Base-by-base conservation (phyloP, 176 grass and related monocot species). In the Thalia dealbata region DNA sequence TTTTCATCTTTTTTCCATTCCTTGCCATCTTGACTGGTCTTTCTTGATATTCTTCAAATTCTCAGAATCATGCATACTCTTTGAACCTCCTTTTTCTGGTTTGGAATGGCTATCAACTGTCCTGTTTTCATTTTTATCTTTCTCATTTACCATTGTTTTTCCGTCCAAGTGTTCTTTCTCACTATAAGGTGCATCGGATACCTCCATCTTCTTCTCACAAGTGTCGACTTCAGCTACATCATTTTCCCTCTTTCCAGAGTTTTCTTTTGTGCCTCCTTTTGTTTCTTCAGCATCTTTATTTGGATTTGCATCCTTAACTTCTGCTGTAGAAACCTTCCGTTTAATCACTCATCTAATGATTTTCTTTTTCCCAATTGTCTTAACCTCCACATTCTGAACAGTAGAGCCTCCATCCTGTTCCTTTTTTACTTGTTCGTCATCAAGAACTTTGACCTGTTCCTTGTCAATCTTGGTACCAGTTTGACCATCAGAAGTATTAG, bases 321-420 rank as follows among this genome's bases (percentile, higher is more conserved):
- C 73, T 80, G 81, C 74, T 22, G 70, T 63, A 52, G 84, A 75
- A 51, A 91, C 71, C 71, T 91, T 99, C 74, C 84, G 86, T 79
- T 99, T 99, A 75, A 99, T 77, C 78, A 99, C 55, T 61, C 90
- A 91, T 78, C 90, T 85, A 81, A 99, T 88, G 70, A 99, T n/a
- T 78, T 91, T 95, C 88, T 87, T 99, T 78, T 93, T 99, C 7
- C 77, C 83, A 77, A 76, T 28, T 75, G 81, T 88, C 83, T 82
- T 92, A 52, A 77, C 73, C 68, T 72, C 85, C n/a, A 80, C 67
- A 75, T 76, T 76, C 55, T 87, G 81, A 50, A 22, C 67, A 35
- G 16, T 46, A 22, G 21, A 48, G 51, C 69, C 23, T 67, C 45
- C 80, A 25, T 25, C 70, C 30, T 69, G 76, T 32, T 86, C 78